phyloP scores from a whole-genome alignment of 495 filamentous ascomycete species.

The Talaromyces adpressus region DNA sequence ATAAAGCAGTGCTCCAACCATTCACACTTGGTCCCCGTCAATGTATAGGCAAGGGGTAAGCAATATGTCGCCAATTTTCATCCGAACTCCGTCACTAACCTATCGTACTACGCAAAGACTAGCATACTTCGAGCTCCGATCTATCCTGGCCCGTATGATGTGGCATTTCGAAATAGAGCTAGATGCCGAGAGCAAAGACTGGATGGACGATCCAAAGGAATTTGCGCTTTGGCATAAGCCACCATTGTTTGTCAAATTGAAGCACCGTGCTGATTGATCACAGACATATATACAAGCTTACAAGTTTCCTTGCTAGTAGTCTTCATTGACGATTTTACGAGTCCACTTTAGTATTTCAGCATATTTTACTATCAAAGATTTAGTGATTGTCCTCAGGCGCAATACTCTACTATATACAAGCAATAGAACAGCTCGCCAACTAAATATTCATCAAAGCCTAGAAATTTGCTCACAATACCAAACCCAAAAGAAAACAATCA shows the following conservation, averaged over 20 bases:
- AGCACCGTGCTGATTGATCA: background rate
- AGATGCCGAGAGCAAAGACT: background rate
- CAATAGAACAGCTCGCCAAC: background rate
- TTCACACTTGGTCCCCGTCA: slow-evolving; percentile 41
- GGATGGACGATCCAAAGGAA: slow-evolving; percentile 1
- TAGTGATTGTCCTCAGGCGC: background rate
- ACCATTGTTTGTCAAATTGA: background rate
- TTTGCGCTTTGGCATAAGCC: slow-evolving; percentile 5
- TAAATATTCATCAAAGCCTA: background rate
- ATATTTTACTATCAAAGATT: background rate
- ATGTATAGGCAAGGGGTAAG: slow-evolving; percentile 41
- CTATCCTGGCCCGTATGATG: slow-evolving; percentile 11
- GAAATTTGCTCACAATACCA: background rate
- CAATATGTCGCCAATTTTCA: background rate
- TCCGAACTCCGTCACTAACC: background rate
- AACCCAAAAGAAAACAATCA: background rate
- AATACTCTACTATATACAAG: background rate
- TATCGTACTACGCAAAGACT: background rate
- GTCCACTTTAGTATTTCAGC: background rate
- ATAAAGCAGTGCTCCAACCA: slow-evolving; percentile 28
- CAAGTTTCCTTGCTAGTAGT: background rate
- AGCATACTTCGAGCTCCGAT: slow-evolving; percentile 11
- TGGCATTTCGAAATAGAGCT: slow-evolving; percentile 14
- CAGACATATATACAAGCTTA: background rate
- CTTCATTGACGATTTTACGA: background rate